Evolutionary conservation across 371 early-diverging fungal species (phyloP), one percentile per base, ranked within the genome.

Genomic region (Vairimorpha apis): DNA sequence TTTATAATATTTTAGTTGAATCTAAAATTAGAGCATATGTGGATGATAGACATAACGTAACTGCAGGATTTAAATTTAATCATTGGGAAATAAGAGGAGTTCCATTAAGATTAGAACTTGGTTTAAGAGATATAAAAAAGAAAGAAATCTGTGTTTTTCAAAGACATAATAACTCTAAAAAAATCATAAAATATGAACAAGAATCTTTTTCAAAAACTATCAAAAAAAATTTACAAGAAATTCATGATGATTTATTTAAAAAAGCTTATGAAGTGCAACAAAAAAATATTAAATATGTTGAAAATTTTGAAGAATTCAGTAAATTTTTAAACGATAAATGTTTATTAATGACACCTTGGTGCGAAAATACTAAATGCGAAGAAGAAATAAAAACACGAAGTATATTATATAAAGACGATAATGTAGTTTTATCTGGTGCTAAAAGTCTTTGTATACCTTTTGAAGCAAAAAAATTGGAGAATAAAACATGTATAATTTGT

Each of bases 41-140:
- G 29, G 99, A 99, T 83, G 73, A 88, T 70, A 87, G 95, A 60
- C 89, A 90, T 37, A 91, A 89, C 82, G 90, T 91, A 86, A 91
- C 92, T 55, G 91, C 94, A 68, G 97, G 96, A 25, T 94, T 89
- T 89, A 99, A 99, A 87, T 99, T 91, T 87, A 97, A 94, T 86
- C 94, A 97, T 86, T 99, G 98, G 98, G 98, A 99, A 85, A 81
- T 93, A 69, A 81, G 89, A 83, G 99, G 99, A 82, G 94, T 95
- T 59, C 99, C 99, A 41, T 79, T 97, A 70, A 91, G 99, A 72
- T 83, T 97, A 33, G 98, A 97, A 87, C 85, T 99, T 45, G 99
- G 99, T 29, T 93, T 94, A 72, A 92, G 89, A 84, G 98, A 99
- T 84, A 78, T 97, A 65, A 84, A 88, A 73, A 89, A 88, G 76